phyloP scores from a whole-genome alignment of 345 rosid genomes.

The Adansonia digitata region DNA sequence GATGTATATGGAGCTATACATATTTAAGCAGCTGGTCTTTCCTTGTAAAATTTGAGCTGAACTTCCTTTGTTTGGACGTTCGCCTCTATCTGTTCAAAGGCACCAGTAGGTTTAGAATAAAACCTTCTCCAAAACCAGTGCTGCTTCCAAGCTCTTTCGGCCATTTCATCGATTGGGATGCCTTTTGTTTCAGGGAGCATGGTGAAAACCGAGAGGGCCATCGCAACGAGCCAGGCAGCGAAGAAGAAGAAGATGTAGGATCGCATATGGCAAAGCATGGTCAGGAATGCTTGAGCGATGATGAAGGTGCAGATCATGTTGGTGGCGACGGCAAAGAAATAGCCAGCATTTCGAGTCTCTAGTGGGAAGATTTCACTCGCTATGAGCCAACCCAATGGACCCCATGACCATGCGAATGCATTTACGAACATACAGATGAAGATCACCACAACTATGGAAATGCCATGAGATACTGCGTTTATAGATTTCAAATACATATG shows the following conservation, averaged over 20 bases:
- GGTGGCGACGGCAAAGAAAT: conserved; percentile 43
- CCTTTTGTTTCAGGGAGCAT: conserved; percentile 68
- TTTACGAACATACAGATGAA: conserved; percentile 43
- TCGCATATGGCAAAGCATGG: conserved; percentile 44
- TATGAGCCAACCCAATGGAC: conserved; percentile 65
- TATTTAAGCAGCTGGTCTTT: no score
- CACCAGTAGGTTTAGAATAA: conserved; percentile 1
- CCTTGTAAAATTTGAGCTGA: no score
- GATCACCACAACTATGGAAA: conserved; percentile 21
- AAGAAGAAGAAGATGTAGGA: conserved; percentile 58
- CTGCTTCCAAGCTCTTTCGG: conserved; percentile 48
- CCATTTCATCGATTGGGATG: conserved; percentile 53
- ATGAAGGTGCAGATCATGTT: conserved; percentile 53
- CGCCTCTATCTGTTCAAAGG: no score
- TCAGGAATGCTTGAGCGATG: conserved; percentile 53
- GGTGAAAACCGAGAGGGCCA: conserved; percentile 25
- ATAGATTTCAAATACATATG: neutral
- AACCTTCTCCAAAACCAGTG: conserved; percentile 63
- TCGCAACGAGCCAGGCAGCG: conserved; percentile 31
- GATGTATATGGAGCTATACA: no score
- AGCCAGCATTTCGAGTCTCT: conserved; percentile 52
- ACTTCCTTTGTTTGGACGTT: no score
- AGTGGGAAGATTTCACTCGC: conserved; percentile 61
- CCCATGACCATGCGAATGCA: conserved; percentile 84
- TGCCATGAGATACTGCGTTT: neutral